Conservation (phyloP, 129 eudicot genomes). For the Kitagawia praeruptora region DNA sequence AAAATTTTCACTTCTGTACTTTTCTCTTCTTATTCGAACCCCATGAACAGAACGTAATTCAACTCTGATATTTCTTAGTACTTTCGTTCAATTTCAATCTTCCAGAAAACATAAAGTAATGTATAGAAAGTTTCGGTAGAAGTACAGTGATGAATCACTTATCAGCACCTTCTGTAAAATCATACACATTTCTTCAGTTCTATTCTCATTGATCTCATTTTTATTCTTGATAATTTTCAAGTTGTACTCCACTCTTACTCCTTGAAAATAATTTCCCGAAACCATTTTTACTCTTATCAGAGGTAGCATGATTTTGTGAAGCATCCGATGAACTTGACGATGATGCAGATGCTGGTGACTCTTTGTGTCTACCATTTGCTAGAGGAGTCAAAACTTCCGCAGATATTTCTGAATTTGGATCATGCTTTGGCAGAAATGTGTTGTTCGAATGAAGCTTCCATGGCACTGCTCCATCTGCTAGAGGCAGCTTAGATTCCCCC, state of each 20-base stretch:
- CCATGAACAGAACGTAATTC: no score
- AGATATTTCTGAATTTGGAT: conserved; percentile 16
- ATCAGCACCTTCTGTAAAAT: background rate
- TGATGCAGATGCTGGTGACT: conserved; percentile 43
- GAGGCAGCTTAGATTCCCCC: conserved; percentile 15
- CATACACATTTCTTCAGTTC: background rate
- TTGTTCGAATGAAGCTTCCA: conserved; percentile 42
- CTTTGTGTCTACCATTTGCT: conserved; percentile 25
- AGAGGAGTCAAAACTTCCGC: conserved; percentile 5
- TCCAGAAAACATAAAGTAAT: no score
- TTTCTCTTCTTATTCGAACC: no score
- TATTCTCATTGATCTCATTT: background rate
- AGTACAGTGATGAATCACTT: no score
- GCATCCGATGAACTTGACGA: conserved; percentile 40
- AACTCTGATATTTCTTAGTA: no score
- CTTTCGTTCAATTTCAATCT: no score
- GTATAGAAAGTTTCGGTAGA: no score
- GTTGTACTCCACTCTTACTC: conserved; percentile 44
- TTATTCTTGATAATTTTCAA: conserved; percentile 30
- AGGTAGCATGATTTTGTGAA: conserved; percentile 20
- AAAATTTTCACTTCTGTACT: no score
- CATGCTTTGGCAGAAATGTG: conserved; percentile 34
- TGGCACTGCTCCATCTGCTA: conserved; percentile 12
- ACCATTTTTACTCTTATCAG: conserved; percentile 44
- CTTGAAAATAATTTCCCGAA: conserved; percentile 59